Evolutionary conservation across 2,329 filamentous ascomycete genomes (phyloP).

Genomic region (Tolypocladium endophyticum): DNA sequence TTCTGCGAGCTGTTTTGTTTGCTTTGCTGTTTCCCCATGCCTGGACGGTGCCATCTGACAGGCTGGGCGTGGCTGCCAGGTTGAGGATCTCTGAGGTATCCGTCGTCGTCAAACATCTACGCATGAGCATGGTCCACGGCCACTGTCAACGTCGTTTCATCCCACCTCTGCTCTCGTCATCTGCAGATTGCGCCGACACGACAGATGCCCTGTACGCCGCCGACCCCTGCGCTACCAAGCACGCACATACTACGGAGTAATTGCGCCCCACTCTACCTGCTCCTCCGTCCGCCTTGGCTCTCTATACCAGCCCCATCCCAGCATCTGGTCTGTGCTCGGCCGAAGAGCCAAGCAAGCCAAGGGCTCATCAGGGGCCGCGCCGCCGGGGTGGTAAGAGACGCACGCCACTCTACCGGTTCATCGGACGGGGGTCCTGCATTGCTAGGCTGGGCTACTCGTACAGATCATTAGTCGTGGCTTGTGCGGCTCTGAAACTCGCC

Average conservation of each 20-base stretch:
- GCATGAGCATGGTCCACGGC: background rate
- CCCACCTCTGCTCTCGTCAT: background rate
- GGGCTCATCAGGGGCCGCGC: background rate
- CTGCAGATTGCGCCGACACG: background rate
- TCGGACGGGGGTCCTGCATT: background rate
- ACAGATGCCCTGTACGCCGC: background rate
- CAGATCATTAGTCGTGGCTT: background rate
- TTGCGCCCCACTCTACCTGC: too few relatives aligned
- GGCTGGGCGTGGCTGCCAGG: background rate
- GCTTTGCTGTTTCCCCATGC: background rate
- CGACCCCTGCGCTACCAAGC: background rate
- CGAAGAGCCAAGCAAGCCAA: background rate
- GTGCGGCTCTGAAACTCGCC: slow-evolving; percentile 7
- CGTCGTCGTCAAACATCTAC: background rate
- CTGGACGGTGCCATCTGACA: background rate
- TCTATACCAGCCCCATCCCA: slow-evolving; percentile 2
- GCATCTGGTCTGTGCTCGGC: background rate
- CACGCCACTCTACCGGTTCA: background rate
- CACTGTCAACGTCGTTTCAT: background rate
- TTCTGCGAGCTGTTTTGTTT: background rate
- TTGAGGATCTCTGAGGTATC: background rate
- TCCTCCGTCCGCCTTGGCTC: too few relatives aligned
- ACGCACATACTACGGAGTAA: too few relatives aligned
- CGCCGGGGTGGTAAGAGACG: background rate
- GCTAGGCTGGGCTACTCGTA: too few relatives aligned